These are phyloP conservation scores for Geopyxis carbonaria DNA, from an alignment of 495 filamentous ascomycete genomes.

Conservation along the genomic window DNA sequence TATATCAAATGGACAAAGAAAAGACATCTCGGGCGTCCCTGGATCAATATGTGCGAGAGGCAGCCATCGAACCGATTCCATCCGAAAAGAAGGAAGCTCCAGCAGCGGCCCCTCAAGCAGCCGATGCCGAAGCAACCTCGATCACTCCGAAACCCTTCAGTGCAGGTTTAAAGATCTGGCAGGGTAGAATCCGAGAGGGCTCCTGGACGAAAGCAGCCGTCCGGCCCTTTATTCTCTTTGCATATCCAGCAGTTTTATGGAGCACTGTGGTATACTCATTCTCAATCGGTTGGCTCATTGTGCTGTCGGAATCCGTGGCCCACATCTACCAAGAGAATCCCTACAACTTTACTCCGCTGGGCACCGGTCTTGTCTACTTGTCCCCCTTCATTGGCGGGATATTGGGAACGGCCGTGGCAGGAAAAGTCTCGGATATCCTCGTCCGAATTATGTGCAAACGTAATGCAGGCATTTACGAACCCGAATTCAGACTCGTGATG, in stretches of 20 bases:
- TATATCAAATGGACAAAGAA: constrained; percentile 7
- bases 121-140: not conserved
- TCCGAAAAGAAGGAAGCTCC: constrained; percentile 1
- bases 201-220: constrained; percentile 59
- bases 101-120: not conserved
- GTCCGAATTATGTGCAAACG: constrained; percentile 58
- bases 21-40: constrained; percentile 19
- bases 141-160: constrained; percentile 46
- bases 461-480: constrained; percentile 92
- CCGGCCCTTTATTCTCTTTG: constrained; percentile 70
- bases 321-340: constrained; percentile 51
- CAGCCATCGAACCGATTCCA: not conserved
- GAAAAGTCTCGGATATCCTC: constrained; percentile 71
- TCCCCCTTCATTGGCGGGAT: constrained; percentile 79
- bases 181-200: constrained; percentile 60
- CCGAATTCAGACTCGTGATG: constrained; percentile 90
- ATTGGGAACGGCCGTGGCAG: constrained; percentile 77
- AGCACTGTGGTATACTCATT: constrained; percentile 71
- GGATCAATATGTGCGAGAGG: constrained; percentile 13
- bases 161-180: constrained; percentile 53
- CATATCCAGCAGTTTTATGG: constrained; percentile 85
- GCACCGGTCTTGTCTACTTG: constrained; percentile 75
- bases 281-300: constrained; percentile 89
- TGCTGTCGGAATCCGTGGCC: constrained; percentile 74
- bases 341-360: constrained; percentile 66